phyloP scores from a whole-genome alignment of 1,284 basidiomycete genomes.

The Exobasidium rhododendri region DNA sequence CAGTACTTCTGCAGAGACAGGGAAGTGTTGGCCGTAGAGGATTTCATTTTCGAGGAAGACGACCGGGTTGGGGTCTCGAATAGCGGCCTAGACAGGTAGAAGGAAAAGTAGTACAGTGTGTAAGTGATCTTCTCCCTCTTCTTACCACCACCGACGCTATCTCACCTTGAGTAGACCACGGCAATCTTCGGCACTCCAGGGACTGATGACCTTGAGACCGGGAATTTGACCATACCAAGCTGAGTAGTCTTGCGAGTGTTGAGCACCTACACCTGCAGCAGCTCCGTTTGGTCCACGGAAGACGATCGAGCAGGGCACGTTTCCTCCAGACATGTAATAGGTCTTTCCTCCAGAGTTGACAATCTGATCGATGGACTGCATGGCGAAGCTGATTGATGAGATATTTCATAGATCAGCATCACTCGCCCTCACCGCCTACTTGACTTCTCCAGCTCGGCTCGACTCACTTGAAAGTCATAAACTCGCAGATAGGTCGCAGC shows the following conservation, averaged over 20 bases:
- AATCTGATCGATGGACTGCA: conserved; percentile 93
- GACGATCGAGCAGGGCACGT: conserved; percentile 93
- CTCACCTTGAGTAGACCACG: conserved; percentile 82
- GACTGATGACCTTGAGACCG: conserved; percentile 94
- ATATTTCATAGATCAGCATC: no score
- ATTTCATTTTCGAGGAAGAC: conserved; percentile 99
- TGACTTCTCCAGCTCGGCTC: neutral
- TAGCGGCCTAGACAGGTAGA: conserved; percentile 69
- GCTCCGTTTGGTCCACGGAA: conserved; percentile 99
- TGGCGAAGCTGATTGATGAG: conserved; percentile 39
- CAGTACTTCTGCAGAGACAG: conserved; percentile 89
- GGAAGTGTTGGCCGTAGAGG: conserved; percentile 94
- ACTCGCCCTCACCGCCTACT: neutral
- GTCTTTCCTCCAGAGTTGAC: conserved; percentile 99
- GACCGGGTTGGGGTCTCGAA: conserved; percentile 96
- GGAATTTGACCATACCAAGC: conserved; percentile 91
- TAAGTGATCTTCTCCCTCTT: neutral
- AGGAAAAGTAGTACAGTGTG: conserved; percentile 46
- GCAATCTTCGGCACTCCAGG: conserved; percentile 96
- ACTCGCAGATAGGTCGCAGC: conserved; percentile 95
- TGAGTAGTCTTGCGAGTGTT: conserved; percentile 60
- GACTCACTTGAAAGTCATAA: conserved; percentile 77
- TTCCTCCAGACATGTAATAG: conserved; percentile 99
- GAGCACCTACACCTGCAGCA: conserved; percentile 88
- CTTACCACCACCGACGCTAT: neutral